These are phyloP conservation scores for Elongisporangium undulatum DNA, from an alignment of 352 stramenopile species.

Conservation along the genomic window DNA sequence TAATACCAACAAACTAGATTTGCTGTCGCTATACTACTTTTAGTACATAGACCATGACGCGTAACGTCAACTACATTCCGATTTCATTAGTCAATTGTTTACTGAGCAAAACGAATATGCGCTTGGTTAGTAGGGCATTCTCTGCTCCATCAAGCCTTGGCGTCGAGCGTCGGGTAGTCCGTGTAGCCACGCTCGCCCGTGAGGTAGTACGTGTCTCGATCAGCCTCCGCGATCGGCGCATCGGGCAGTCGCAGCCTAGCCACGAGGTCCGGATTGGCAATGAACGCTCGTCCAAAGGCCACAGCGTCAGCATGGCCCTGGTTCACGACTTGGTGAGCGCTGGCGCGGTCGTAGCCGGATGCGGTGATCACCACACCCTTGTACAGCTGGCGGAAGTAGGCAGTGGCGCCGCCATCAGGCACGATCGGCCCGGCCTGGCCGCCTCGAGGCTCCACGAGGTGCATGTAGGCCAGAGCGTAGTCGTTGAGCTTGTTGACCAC, in stretches of 20 bases:
- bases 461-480: slow-evolving; percentile 41
- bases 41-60: too few relatives aligned
- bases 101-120: background rate
- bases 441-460: slow-evolving; percentile 47
- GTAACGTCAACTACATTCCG: too few relatives aligned
- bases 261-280: slow-evolving; percentile 66
- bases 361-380: slow-evolving; percentile 44
- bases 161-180: slow-evolving; percentile 33
- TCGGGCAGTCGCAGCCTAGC: slow-evolving; percentile 25
- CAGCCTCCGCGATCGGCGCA: slow-evolving; percentile 31
- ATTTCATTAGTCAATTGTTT: too few relatives aligned
- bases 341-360: slow-evolving; percentile 36
- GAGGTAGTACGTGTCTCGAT: slow-evolving; percentile 36
- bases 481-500: slow-evolving; percentile 26
- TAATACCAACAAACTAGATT: too few relatives aligned
- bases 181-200: slow-evolving; percentile 35
- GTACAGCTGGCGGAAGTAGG: slow-evolving; percentile 42
- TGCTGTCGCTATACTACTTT: too few relatives aligned
- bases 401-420: slow-evolving; percentile 29
- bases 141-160: slow-evolving; percentile 22
- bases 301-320: slow-evolving; percentile 38
- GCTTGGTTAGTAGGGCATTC: background rate
- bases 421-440: slow-evolving; percentile 26
- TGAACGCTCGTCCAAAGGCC: slow-evolving; percentile 58
- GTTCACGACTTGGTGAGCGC: slow-evolving; percentile 25